Conservation (phyloP, 257 asterid species). For the Solanum phureja region DNA sequence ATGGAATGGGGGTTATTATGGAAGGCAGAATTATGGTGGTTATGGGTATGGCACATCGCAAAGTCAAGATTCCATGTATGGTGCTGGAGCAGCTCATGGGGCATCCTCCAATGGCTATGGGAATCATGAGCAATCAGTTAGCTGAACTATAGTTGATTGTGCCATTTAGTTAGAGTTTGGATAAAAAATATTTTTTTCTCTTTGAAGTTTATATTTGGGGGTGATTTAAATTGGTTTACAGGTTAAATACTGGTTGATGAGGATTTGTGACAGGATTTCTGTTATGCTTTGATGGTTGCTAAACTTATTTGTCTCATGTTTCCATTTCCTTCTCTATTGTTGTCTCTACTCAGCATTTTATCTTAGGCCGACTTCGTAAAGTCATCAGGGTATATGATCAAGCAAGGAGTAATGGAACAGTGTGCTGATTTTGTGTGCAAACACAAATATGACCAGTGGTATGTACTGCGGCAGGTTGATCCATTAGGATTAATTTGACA, state of each 20-base stretch:
- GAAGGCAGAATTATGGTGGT: constrained; percentile 64
- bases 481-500: neutral
- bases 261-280: neutral
- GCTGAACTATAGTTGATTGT: constrained; percentile 3
- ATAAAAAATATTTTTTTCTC: constrained; percentile 6
- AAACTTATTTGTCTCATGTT: neutral
- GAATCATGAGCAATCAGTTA: constrained; percentile 57
- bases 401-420: neutral
- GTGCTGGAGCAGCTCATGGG: constrained; percentile 41
- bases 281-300: neutral
- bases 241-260: neutral
- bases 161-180: constrained; percentile 16
- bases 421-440: neutral
- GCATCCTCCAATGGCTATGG: constrained; percentile 58
- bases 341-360: neutral
- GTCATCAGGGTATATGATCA: neutral
- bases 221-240: neutral
- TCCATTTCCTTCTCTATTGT: neutral
- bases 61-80: constrained; percentile 19
- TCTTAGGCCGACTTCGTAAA: neutral
- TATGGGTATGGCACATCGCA: constrained; percentile 39
- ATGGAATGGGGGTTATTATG: constrained; percentile 53
- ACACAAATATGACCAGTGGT: neutral
- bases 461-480: neutral
- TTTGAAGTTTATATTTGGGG: constrained; percentile 6